A percentile compares a stretch with the other conserved stretches of the same genome.
Conservation (phyloP, 345 rosid species). For the Populus ilicifolia region DNA sequence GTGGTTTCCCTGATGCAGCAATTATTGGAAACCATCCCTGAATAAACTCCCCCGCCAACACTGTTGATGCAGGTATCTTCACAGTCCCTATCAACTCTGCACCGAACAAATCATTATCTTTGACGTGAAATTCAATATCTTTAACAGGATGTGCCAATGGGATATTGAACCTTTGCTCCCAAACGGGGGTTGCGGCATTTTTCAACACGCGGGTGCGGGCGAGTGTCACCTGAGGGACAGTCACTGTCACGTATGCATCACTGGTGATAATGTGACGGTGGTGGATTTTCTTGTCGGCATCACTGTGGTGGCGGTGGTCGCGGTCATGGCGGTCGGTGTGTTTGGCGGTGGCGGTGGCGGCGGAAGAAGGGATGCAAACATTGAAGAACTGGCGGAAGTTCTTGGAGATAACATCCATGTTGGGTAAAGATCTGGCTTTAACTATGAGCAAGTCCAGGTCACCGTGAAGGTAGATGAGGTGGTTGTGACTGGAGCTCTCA, state of each 20-base stretch:
- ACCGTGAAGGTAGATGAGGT: conserved; percentile 54
- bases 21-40: conserved; percentile 47
- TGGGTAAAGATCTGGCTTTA: conserved; percentile 59
- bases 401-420: conserved; percentile 34
- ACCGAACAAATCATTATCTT: conserved; percentile 82
- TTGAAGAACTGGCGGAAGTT: background rate
- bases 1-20: conserved; percentile 45
- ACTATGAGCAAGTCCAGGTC: conserved; percentile 66
- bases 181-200: conserved; percentile 56
- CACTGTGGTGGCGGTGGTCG: background rate
- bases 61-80: conserved; percentile 43
- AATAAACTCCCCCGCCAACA: conserved; percentile 43
- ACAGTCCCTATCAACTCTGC: conserved; percentile 59
- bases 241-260: conserved; percentile 79
- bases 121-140: conserved; percentile 69
- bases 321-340: background rate
- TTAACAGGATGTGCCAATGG: conserved; percentile 64
- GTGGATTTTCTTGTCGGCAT: conserved; percentile 18
- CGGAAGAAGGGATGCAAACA: background rate
- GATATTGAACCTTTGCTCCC: conserved; percentile 67
- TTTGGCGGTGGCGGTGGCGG: background rate
- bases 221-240: conserved; percentile 79
- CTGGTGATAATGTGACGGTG: conserved; percentile 58
- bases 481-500: background rate
- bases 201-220: conserved; percentile 79